A percentile compares a stretch with the other conserved stretches of the same genome.
phyloP scores from a whole-genome alignment of 2,329 filamentous ascomycete species.

The Phialemoniopsis sp. region DNA sequence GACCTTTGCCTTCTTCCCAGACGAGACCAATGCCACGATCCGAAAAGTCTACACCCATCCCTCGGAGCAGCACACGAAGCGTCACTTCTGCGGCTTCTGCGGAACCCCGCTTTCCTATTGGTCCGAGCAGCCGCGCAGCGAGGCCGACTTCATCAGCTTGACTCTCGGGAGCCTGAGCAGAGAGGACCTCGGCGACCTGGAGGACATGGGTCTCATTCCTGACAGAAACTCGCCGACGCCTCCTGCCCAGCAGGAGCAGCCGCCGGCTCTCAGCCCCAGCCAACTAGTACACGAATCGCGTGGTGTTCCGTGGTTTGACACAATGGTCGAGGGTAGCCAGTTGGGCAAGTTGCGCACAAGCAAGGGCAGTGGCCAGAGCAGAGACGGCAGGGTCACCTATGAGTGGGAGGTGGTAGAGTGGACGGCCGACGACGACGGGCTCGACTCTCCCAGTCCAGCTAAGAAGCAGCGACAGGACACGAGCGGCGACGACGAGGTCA shows the following conservation, averaged over 20 bases:
- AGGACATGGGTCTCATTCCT: slow-evolving; percentile 71
- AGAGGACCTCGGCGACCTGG: slow-evolving; percentile 68
- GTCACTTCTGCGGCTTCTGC: slow-evolving; percentile 89
- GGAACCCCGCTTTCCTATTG: slow-evolving; percentile 82
- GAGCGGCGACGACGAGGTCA: slow-evolving; percentile 20
- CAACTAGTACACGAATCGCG: slow-evolving; percentile 53
- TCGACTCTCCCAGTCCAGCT: slow-evolving; percentile 26
- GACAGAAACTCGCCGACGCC: slow-evolving; percentile 16
- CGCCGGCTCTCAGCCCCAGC: slow-evolving; percentile 25
- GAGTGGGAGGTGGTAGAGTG: slow-evolving; percentile 86
- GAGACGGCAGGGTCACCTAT: slow-evolving; percentile 62
- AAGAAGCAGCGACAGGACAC: slow-evolving; percentile 50
- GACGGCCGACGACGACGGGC: slow-evolving; percentile 31
- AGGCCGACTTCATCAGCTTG: slow-evolving; percentile 76
- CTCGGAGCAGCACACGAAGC: slow-evolving; percentile 54
- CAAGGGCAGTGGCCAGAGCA: slow-evolving; percentile 51
- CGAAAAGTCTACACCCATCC: slow-evolving; percentile 62
- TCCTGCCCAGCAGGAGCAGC: slow-evolving; percentile 1
- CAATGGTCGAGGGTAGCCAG: slow-evolving; percentile 70
- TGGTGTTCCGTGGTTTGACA: slow-evolving; percentile 83
- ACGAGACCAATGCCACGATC: slow-evolving; percentile 68
- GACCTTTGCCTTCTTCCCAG: slow-evolving; percentile 71
- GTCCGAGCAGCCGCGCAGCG: slow-evolving; percentile 67
- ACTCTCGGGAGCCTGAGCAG: slow-evolving; percentile 73
- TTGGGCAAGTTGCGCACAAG: slow-evolving; percentile 59